Percentiles rank a stretch among this genome's conserved stretches.
Conservation (phyloP, 768 basidiomycete genomes). For the Phlebiopsis gigantea region DNA sequence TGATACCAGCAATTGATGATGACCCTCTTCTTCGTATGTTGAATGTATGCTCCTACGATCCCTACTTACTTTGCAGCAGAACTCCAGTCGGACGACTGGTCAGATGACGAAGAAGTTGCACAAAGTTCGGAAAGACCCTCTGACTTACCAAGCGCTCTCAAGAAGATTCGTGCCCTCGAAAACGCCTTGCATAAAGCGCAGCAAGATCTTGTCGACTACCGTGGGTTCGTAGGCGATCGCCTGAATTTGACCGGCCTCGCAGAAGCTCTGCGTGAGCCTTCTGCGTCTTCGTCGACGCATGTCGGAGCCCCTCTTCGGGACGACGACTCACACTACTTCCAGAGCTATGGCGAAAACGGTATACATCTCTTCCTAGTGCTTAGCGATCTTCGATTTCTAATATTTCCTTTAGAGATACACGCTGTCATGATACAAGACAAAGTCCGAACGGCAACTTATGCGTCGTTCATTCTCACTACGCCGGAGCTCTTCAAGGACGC, state of each 20-base stretch:
- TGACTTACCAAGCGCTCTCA: slow-evolving; percentile 30
- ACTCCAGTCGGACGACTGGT: slow-evolving; percentile 64
- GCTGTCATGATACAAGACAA: slow-evolving; percentile 96
- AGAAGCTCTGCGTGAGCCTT: slow-evolving; percentile 36
- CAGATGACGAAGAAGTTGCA: slow-evolving; percentile 62
- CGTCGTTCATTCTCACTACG: slow-evolving; percentile 82
- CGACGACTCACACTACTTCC: slow-evolving; percentile 92
- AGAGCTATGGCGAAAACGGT: slow-evolving; percentile 89
- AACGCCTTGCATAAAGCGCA: slow-evolving; percentile 54
- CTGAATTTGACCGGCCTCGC: slow-evolving; percentile 42
- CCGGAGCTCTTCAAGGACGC: slow-evolving; percentile 78
- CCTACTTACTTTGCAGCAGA: slow-evolving; percentile 35
- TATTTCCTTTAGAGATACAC: slow-evolving; percentile 67
- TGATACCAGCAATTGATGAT: slow-evolving; percentile 77
- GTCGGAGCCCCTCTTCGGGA: slow-evolving; percentile 43
- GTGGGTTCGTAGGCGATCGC: slow-evolving; percentile 47
- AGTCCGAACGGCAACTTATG: slow-evolving; percentile 90
- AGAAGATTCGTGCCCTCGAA: slow-evolving; percentile 56
- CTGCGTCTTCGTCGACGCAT: slow-evolving; percentile 18
- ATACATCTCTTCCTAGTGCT: slow-evolving; percentile 5
- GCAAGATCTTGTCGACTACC: slow-evolving; percentile 60
- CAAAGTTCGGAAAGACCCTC: slow-evolving; percentile 18
- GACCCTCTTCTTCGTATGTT: slow-evolving; percentile 85
- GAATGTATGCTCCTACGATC: neutral
- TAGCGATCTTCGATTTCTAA: neutral